phyloP scores from a whole-genome alignment of 164 flowering plant species.

The Berberis thunbergii region DNA sequence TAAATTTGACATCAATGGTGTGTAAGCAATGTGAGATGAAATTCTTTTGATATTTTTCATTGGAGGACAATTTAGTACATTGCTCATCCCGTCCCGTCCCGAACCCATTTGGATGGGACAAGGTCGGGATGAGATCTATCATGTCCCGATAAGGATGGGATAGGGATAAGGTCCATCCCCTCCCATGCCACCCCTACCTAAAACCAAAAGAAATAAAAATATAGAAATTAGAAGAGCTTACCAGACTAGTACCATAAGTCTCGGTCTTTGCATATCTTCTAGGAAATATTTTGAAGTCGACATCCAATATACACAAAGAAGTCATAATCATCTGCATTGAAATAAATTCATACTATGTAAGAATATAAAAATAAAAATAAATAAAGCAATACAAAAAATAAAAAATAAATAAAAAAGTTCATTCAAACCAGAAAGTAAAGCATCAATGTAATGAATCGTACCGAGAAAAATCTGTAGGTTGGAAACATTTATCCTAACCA shows the following conservation, averaged over 20 bases:
- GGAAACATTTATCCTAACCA: slow-evolving; percentile 42
- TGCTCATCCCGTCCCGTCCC: no score
- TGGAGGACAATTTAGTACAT: no score
- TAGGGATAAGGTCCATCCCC: no score
- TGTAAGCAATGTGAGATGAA: no score
- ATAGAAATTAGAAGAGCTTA: slow-evolving; percentile 23
- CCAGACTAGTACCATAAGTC: slow-evolving; percentile 85
- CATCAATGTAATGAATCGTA: slow-evolving; percentile 16
- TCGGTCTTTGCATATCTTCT: slow-evolving; percentile 92
- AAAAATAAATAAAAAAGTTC: background rate
- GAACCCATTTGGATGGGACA: no score
- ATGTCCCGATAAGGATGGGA: no score
- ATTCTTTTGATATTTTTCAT: no score
- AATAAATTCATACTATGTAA: slow-evolving; percentile 11
- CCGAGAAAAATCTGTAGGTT: slow-evolving; percentile 71
- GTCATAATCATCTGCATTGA: slow-evolving; percentile 67
- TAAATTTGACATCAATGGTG: no score
- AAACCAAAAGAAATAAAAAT: background rate
- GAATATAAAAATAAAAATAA: background rate
- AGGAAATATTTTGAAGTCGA: slow-evolving; percentile 86
- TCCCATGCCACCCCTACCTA: no score
- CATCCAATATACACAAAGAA: slow-evolving; percentile 84
- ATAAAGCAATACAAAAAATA: no score
- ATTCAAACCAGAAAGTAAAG: background rate
- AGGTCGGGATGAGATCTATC: no score